Conservation (phyloP, 2,329 filamentous ascomycete genomes). For the Alternaria angustiovoidea region DNA sequence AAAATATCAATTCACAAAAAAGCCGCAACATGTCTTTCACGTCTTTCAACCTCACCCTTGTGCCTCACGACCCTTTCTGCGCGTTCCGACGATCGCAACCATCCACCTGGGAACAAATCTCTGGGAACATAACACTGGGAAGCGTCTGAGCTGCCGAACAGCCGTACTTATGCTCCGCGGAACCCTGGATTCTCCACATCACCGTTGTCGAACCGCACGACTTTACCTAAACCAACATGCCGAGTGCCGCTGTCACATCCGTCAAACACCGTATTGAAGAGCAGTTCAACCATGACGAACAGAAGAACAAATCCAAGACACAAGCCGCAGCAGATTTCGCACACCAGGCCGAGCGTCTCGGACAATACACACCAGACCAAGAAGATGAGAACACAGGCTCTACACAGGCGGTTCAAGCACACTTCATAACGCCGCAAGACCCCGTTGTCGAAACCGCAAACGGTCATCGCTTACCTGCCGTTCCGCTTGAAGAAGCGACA, state of each 20-base stretch:
- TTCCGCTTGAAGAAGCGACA: slow-evolving; percentile 74
- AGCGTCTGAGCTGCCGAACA: neutral
- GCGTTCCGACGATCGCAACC: neutral
- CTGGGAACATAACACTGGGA: neutral
- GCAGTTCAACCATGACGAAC: slow-evolving; percentile 27
- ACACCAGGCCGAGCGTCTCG: slow-evolving; percentile 64
- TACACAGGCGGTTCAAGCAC: slow-evolving; percentile 68
- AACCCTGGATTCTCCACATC: slow-evolving; percentile 29
- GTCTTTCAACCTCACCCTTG: neutral
- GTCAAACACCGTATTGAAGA: slow-evolving; percentile 23
- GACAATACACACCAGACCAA: slow-evolving; percentile 51
- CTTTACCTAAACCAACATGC: slow-evolving; percentile 30
- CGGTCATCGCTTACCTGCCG: slow-evolving; percentile 71
- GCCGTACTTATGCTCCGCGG: slow-evolving; percentile 17
- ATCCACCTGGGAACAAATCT: neutral
- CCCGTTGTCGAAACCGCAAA: slow-evolving; percentile 74
- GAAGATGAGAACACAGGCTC: slow-evolving; percentile 54
- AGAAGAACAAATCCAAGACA: slow-evolving; percentile 41
- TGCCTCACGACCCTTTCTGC: neutral
- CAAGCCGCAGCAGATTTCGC: slow-evolving; percentile 64
- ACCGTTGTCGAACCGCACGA: slow-evolving; percentile 26
- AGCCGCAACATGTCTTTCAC: slow-evolving; percentile 3
- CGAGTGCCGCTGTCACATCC: slow-evolving; percentile 21
- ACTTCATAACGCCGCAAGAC: slow-evolving; percentile 71
- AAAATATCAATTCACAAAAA: neutral